Conservation (phyloP, 179 eudicot genomes). For the Beta corolliflora region DNA sequence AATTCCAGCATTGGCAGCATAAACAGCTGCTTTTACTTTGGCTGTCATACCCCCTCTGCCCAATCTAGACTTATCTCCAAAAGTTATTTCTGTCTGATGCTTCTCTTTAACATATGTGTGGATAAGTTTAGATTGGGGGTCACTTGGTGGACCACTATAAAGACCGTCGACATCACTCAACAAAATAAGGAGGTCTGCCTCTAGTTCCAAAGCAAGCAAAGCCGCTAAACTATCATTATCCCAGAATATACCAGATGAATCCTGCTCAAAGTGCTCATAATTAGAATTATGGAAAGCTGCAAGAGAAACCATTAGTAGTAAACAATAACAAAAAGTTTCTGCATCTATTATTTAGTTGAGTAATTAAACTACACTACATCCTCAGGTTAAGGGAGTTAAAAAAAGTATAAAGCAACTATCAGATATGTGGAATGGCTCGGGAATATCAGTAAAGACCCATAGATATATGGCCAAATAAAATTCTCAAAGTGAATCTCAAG, state of each 20-base stretch:
- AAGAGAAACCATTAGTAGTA: slow-evolving; percentile 8
- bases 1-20: slow-evolving; percentile 82
- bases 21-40: slow-evolving; percentile 91
- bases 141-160: slow-evolving; percentile 93
- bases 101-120: slow-evolving; percentile 78
- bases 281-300: slow-evolving; percentile 21
- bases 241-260: slow-evolving; percentile 97
- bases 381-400: background rate
- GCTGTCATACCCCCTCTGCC: slow-evolving; percentile 99
- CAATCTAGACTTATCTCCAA: slow-evolving; percentile 93
- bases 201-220: slow-evolving; percentile 82
- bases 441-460: slow-evolving; percentile 20
- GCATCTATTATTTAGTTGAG: background rate
- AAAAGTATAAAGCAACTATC: background rate
- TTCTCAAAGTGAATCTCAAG: slow-evolving; percentile 1
- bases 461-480: slow-evolving; percentile 6
- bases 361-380: background rate
- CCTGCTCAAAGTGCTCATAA: slow-evolving; percentile 46
- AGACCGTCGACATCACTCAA: slow-evolving; percentile 99
- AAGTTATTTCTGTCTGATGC: slow-evolving; percentile 77
- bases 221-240: slow-evolving; percentile 98
- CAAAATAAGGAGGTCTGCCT: slow-evolving; percentile 92
- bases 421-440: slow-evolving; percentile 9
- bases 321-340: background rate
- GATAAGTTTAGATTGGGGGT: slow-evolving; percentile 79